Conservation (phyloP, 2,329 filamentous ascomycete species). For the Ilyonectria robusta region DNA sequence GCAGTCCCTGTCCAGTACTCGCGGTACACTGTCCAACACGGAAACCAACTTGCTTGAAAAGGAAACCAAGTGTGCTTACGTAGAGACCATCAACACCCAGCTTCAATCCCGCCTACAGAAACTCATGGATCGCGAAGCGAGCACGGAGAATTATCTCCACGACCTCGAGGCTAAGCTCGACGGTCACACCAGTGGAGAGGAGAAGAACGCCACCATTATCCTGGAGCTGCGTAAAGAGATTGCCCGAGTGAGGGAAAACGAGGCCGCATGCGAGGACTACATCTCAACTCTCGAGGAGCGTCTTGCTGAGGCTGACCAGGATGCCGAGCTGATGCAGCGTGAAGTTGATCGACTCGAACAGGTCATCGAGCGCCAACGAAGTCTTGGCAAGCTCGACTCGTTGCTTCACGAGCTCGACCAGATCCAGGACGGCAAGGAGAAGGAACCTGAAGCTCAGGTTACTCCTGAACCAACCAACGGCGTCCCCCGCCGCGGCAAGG, state of each 20-base stretch:
- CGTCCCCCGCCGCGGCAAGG: slow-evolving; percentile 58
- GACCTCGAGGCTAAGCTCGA: slow-evolving; percentile 93
- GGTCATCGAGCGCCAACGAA: slow-evolving; percentile 94
- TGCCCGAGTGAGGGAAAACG: slow-evolving; percentile 87
- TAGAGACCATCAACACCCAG: slow-evolving; percentile 92
- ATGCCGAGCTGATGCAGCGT: slow-evolving; percentile 95
- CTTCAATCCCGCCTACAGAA: slow-evolving; percentile 93
- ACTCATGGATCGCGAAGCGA: slow-evolving; percentile 89
- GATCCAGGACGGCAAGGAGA: slow-evolving; percentile 72
- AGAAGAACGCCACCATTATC: slow-evolving; percentile 90
- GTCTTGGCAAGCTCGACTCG: slow-evolving; percentile 93
- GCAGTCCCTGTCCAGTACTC: slow-evolving; percentile 89
- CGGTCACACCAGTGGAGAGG: slow-evolving; percentile 90
- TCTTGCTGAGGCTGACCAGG: slow-evolving; percentile 94
- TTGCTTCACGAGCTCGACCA: slow-evolving; percentile 91
- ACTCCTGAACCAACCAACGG: slow-evolving; percentile 57
- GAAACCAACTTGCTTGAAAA: slow-evolving; percentile 92
- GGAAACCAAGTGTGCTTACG: slow-evolving; percentile 92
- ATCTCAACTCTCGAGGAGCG: slow-evolving; percentile 97
- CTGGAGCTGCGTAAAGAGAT: slow-evolving; percentile 93
- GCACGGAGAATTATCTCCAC: slow-evolving; percentile 92
- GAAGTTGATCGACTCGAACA: slow-evolving; percentile 96
- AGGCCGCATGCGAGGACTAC: slow-evolving; percentile 93
- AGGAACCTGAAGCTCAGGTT: slow-evolving; percentile 40
- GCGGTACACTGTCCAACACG: slow-evolving; percentile 84